Evolutionary conservation across 2,329 filamentous ascomycete genomes (phyloP), one percentile per base, ranked within the genome.

Genomic region (Zymoseptoria tritici): DNA sequence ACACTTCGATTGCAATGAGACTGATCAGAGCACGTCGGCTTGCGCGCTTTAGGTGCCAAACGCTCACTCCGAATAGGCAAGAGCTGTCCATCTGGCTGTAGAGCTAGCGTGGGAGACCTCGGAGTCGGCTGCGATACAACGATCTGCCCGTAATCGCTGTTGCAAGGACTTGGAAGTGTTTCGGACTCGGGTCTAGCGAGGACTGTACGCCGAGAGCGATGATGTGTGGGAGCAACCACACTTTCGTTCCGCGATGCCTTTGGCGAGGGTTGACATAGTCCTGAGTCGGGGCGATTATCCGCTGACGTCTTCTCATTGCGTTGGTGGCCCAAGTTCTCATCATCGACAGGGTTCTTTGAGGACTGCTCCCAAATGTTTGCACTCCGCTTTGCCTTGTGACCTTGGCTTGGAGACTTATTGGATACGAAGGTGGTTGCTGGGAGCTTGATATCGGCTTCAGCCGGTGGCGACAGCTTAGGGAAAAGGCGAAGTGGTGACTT

Each of bases 121-220:
- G 19, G 26, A 31, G 4, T 60, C 53, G 22, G 61, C 64, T 36
- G 55, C 60, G 20, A 59, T 62, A 36, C 57, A 58, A 2, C 59
- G 55, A 7, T 59, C 55, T 3, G 54, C 22, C 21, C 49, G 22
- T 58, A 56, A 21, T 60, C 54, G 3, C 57, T 36, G 19, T 54
- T 56, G 50, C 66, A 62, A 4, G 67, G 60, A 31, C 51, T 60
- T 2, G 68, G 68, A 26, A 70, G 55, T 6, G 69, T 70, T 3
- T 63, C 60, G 4, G 69, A 70, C 46, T 70, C 69, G 16, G 67
- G 61, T 42, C 67, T 57, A 1, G 59, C 52, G 13, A 29, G 29
- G 8, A 46, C n/a, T 49, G 20, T 22, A n/a, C 36, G 36, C 13
- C 36, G 36, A 46, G 36, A 46, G 36, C 7, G 49, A 51, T 49